Evolutionary conservation across 106 monocot genomes (phyloP).

Genomic region (Dendrobium nobile): DNA sequence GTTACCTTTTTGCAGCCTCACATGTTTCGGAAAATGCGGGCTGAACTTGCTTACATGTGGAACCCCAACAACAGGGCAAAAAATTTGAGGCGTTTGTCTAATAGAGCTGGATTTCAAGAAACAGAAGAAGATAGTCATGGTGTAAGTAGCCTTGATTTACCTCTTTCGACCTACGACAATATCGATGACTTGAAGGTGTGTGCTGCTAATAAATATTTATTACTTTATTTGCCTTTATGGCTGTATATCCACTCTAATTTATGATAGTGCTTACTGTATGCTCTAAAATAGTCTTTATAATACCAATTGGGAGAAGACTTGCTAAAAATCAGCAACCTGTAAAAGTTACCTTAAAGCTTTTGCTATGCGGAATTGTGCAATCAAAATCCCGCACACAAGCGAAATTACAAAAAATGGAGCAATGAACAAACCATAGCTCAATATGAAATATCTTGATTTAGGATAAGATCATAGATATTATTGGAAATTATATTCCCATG

Average conservation of each 20-base stretch:
- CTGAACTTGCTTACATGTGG: conserved; percentile 91
- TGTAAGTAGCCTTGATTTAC: conserved; percentile 18
- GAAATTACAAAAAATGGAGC: not conserved
- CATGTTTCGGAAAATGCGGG: conserved; percentile 54
- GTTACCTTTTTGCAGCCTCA: conserved; percentile 48
- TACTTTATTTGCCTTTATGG: not conserved
- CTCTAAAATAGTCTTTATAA: not conserved
- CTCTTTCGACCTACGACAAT: not conserved
- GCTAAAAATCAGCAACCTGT: not conserved
- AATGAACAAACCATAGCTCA: not conserved
- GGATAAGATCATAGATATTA: not conserved
- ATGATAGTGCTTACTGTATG: not conserved
- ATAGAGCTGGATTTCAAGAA: conserved; percentile 29
- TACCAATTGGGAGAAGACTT: not conserved
- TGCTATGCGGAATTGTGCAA: not conserved
- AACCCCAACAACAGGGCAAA: conserved; percentile 36
- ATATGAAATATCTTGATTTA: not conserved
- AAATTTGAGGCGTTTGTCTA: conserved; percentile 42
- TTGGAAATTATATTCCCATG: not conserved
- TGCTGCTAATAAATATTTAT: not conserved
- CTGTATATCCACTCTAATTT: not conserved
- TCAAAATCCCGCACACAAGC: not conserved
- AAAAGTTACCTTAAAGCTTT: not conserved
- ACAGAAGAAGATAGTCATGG: conserved; percentile 17
- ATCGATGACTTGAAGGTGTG: not conserved